Evolutionary conservation across 306 rosid species (phyloP).

Genomic region (Sphenostylis stenocarpa): DNA sequence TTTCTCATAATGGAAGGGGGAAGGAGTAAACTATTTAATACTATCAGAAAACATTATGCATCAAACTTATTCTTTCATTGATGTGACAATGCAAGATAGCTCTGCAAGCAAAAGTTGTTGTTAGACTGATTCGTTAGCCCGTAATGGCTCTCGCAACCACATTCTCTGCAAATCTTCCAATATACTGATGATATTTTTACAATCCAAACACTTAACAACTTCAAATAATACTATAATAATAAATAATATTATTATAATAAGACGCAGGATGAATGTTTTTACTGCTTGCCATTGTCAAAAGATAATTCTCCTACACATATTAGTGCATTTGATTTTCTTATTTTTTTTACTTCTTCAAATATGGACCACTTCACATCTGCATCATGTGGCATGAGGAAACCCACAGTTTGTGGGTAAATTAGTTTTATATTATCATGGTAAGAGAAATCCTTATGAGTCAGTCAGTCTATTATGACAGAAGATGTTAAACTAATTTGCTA

Average conservation of each 20-base stretch:
- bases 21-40: background rate
- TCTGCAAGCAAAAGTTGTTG: background rate
- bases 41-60: background rate
- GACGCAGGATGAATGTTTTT: no score
- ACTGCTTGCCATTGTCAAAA: no score
- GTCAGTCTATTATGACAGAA: constrained; percentile 19
- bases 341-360: background rate
- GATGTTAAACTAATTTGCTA: constrained; percentile 17
- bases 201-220: no score
- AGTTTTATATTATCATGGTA: background rate
- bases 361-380: constrained; percentile 29
- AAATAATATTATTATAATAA: no score
- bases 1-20: background rate
- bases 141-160: constrained; percentile 9
- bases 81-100: background rate
- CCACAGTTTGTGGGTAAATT: constrained; percentile 23
- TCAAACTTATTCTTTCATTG: background rate
- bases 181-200: no score
- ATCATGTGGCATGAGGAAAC: constrained; percentile 36
- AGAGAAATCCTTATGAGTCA: background rate
- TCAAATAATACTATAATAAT: no score
- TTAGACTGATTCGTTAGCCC: background rate
- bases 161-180: background rate
- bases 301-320: no score
- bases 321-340: background rate